Conservation (phyloP, 2,329 filamentous ascomycete genomes). For the Achaetomium macrosporum region DNA sequence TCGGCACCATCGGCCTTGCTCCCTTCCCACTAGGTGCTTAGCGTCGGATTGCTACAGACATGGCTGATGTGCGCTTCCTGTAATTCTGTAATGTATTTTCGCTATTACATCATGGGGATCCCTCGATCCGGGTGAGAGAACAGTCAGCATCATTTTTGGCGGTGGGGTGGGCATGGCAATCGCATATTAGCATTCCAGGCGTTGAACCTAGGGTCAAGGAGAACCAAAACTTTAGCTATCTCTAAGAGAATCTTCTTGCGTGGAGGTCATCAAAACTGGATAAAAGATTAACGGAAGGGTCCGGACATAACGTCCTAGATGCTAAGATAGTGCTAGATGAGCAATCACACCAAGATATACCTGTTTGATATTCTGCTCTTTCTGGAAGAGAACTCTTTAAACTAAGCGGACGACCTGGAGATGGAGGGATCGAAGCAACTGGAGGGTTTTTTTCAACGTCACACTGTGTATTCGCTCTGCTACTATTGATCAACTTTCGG, state of each 20-base stretch:
- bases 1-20: neutral
- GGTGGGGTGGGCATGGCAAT: slow-evolving; percentile 6
- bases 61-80: neutral
- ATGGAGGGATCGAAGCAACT: too few species aligned
- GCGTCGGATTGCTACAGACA: neutral
- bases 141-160: neutral
- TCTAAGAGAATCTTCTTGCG: neutral
- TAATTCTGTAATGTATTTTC: slow-evolving; percentile 8
- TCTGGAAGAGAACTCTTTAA: neutral
- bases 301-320: neutral
- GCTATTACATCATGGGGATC: neutral
- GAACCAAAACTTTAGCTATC: neutral
- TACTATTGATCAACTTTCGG: too few species aligned
- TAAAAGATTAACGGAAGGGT: neutral
- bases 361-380: neutral
- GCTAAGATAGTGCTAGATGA: slow-evolving; percentile 4
- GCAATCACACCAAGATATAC: slow-evolving; percentile 6
- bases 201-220: neutral
- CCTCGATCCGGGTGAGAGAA: neutral
- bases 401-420: too few species aligned
- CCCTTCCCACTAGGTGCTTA: neutral
- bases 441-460: neutral
- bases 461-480: neutral
- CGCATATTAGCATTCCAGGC: slow-evolving; percentile 5
- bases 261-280: slow-evolving; percentile 1